Base-by-base conservation (phyloP, 2,329 filamentous ascomycete genomes). In the Sporothrix curviconia region DNA sequence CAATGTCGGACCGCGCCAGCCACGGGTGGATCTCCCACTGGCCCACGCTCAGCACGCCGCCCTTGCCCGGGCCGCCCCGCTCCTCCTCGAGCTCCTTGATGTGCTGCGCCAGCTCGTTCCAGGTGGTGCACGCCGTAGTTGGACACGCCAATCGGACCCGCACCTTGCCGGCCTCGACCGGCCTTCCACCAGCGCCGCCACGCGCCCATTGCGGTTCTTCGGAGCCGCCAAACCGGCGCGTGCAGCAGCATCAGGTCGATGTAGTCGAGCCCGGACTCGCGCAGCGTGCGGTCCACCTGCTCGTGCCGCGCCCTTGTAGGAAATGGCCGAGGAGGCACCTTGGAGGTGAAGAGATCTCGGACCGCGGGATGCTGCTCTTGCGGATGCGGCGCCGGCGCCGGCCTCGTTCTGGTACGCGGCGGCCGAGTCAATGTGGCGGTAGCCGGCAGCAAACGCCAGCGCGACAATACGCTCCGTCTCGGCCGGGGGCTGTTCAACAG, bases 1-100 rank as follows among this genome's bases (percentile, higher is more conserved):
- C 84, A 60, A 96, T 90, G 66, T 96, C 90, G 22, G 78, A 74
- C n/a, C 91, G 79, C 8, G 84, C 78, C 42, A 91, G 82, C 91
- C 90, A 96, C 1, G 92, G 92, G 71, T 96, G 92, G 11, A 96
- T 74, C 72, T 96, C 92, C 72, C 87, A 90, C 72, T 96, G 92
- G 40, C 90, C 91, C 37, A 96, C 87, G 60, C 85, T 87, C 66
- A 96, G 80, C 40, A 89, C 75, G 24, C 89, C 89, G 44, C 82
- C 84, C 63, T 83, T 85, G 9, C 84, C 85, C 58, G 76, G 73
- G 1, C 82, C 83, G 46, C 83, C 78, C 43, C 80, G 78, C 69
- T 83, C 81, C 17, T 69, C 67, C 65, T 88, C 85, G 0, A 85
- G 78, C 68, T 85, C 81, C 55, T 72, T 74, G 58, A 83, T 84